Evolutionary conservation across 1,284 basidiomycete genomes (phyloP), one percentile per base, ranked within the genome.

Genomic region (Tilletia setariae): DNA sequence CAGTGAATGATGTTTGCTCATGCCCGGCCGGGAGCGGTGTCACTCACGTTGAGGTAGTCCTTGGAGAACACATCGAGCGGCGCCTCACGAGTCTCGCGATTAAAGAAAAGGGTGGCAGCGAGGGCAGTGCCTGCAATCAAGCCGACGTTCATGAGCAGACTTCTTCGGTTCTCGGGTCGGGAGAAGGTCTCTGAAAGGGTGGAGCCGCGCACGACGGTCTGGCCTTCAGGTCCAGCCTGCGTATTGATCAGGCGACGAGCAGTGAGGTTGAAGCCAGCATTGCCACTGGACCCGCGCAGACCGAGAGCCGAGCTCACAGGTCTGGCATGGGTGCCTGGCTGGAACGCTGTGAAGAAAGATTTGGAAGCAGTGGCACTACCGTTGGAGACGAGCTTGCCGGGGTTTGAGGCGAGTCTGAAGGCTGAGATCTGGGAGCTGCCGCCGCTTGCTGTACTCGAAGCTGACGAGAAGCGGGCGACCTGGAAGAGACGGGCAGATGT

Each of bases 41-140:
- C 13, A 56, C 56, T 91, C 63, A 89, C 87, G 79, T 94, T 87
- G n/a, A 94, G 85, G 80, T 91, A 89, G 56, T 66, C 63, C 21
- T 71, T 71, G 51, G 73, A 73, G 67, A 69, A 70, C 9, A 72
- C 68, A 51, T 74, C 68, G 40, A 82, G 67, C n/a, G 70, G 59
- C 19, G 68, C 69, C 28, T 78, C 75, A 66, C 79, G 77, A 0
- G 77, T 81, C 53, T 75, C 73, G 23, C 81, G 75, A 73, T 82
- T 82, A 73, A 82, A 76, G 64, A 82, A 80, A 62, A 79, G 68
- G 19, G 68, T n/a, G 11, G 46, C 62, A 47, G 74, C 79, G 30
- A 81, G 71, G 21, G 79, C 80, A 25, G 78, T 77, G 28, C 73
- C 80, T 19, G 72, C 80, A 30, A 82, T 74, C 70, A 82, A 70